Percentiles rank a stretch among this genome's conserved stretches.
phyloP scores from a whole-genome alignment of 495 filamentous ascomycete species.

The Annulohypoxylon moriforme region DNA sequence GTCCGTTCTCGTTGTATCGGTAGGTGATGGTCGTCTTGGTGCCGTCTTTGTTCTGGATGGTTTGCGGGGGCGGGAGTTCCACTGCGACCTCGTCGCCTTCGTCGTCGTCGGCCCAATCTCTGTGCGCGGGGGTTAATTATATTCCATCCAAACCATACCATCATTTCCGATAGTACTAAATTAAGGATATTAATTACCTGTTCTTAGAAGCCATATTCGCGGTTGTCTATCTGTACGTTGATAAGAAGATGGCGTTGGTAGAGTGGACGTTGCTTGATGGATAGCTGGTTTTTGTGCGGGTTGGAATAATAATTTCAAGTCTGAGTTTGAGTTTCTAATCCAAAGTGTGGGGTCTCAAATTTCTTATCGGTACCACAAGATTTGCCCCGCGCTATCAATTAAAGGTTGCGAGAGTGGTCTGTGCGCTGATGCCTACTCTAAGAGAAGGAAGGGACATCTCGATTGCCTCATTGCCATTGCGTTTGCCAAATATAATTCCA shows the following conservation, averaged over 20 bases:
- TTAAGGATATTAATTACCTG: slow-evolving; percentile 11
- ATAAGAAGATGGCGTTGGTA: neutral
- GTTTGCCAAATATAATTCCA: neutral
- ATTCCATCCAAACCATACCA: no score
- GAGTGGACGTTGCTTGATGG: slow-evolving; percentile 1
- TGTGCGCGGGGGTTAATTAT: slow-evolving; percentile 42
- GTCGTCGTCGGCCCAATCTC: slow-evolving; percentile 95
- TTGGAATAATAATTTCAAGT: slow-evolving; percentile 40
- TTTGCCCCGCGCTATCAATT: slow-evolving; percentile 43
- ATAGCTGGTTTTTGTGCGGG: slow-evolving; percentile 36
- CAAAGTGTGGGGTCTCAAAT: slow-evolving; percentile 42
- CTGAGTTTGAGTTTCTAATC: slow-evolving; percentile 38
- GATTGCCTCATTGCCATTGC: neutral
- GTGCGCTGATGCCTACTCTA: no score
- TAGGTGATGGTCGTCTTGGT: slow-evolving; percentile 94
- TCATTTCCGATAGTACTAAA: no score
- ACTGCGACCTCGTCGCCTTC: slow-evolving; percentile 86
- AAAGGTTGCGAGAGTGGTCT: slow-evolving; percentile 3
- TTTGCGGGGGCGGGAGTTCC: slow-evolving; percentile 83
- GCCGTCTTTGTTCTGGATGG: slow-evolving; percentile 95
- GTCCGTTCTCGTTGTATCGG: slow-evolving; percentile 89
- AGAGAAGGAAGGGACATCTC: no score
- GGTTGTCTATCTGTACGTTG: neutral
- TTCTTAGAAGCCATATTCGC: slow-evolving; percentile 40
- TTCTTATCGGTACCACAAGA: slow-evolving; percentile 38